Percentiles rank a stretch among this genome's conserved stretches.
phyloP scores from a whole-genome alignment of 495 filamentous ascomycete species.

The Clavariopsis aquatica region DNA sequence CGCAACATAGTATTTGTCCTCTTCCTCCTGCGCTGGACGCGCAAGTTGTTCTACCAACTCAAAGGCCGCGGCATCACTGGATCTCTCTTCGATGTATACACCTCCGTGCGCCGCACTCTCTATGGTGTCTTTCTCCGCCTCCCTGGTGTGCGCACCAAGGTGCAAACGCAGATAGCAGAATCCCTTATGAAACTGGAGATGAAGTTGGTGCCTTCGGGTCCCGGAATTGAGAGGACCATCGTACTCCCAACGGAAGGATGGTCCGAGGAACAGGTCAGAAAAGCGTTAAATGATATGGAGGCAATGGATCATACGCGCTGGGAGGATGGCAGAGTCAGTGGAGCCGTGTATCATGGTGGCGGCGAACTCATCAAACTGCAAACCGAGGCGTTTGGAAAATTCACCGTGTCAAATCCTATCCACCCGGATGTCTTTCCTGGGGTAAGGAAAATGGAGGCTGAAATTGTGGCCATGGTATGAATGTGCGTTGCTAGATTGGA shows the following conservation, averaged over 20 bases:
- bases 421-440: slow-evolving; percentile 98
- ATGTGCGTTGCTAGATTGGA: neutral
- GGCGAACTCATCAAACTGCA: slow-evolving; percentile 80
- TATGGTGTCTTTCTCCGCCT: slow-evolving; percentile 85
- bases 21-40: slow-evolving; percentile 83
- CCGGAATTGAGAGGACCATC: slow-evolving; percentile 71
- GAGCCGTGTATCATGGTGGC: slow-evolving; percentile 95
- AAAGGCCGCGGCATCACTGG: slow-evolving; percentile 87
- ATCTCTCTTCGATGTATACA: slow-evolving; percentile 70
- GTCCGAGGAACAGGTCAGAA: slow-evolving; percentile 73
- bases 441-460: slow-evolving; percentile 98
- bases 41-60: slow-evolving; percentile 77
- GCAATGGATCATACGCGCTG: slow-evolving; percentile 91
- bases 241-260: slow-evolving; percentile 83
- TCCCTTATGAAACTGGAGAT: slow-evolving; percentile 72
- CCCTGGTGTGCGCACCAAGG: slow-evolving; percentile 79
- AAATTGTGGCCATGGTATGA: slow-evolving; percentile 89
- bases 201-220: slow-evolving; percentile 75
- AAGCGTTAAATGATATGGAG: slow-evolving; percentile 75
- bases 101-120: slow-evolving; percentile 63
- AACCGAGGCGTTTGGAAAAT: slow-evolving; percentile 86
- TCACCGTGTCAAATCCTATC: slow-evolving; percentile 97
- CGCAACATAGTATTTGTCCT: slow-evolving; percentile 88
- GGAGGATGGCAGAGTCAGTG: slow-evolving; percentile 94
- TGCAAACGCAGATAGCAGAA: slow-evolving; percentile 78